Evolutionary conservation across 345 rosid species (phyloP), one percentile per base, ranked within the genome.

Genomic region (Theobroma cacao): DNA sequence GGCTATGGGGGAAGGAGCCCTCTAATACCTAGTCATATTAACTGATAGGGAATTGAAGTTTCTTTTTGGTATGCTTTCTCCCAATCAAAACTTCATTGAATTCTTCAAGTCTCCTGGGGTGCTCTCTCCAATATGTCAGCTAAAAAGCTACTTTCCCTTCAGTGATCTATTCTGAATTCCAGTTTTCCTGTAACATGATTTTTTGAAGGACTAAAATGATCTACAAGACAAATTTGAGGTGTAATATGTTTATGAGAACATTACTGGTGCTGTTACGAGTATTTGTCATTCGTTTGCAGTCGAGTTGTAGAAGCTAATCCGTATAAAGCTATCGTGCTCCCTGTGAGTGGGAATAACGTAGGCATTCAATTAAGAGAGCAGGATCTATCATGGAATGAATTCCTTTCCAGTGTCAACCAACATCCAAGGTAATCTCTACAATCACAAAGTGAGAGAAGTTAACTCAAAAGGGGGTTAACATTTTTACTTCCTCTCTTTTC

Each of bases 261-360:
- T 66, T 20, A 20, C 31, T 40, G 11, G 66, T 20, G 50, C 48
- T 17, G 31, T 59, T 60, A 60, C 20, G 43, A 79, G 34, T 13
- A 5, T 76, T 50, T 2, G 38, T n/a, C 76, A 18, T 67, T 68
- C 26, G 61, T 53, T n/a, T 84, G 76, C 87, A 94, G 98, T 76
- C 94, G 93, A 60, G 95, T 94, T 76, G 85, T 83, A 52, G 97
- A 90, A 84, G 98, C 98, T 85, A 82, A 78, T 81, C 89, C 96
- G 13, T 68, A 41, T 38, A 93, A 91, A 85, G 86, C 77, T 34
- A 93, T 94, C 33, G 98, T 94, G 77, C 89, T 94, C 47, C 94
- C 97, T 0, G 93, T 69, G 50, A 82, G 71, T 53, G 97, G 94
- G 74, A 82, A 79, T 34, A 76, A 79, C n/a, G 40, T 94, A 56